Evolutionary conservation across 192 early-diverging fungal species (phyloP).

Genomic region (Entomortierella parvispora): DNA sequence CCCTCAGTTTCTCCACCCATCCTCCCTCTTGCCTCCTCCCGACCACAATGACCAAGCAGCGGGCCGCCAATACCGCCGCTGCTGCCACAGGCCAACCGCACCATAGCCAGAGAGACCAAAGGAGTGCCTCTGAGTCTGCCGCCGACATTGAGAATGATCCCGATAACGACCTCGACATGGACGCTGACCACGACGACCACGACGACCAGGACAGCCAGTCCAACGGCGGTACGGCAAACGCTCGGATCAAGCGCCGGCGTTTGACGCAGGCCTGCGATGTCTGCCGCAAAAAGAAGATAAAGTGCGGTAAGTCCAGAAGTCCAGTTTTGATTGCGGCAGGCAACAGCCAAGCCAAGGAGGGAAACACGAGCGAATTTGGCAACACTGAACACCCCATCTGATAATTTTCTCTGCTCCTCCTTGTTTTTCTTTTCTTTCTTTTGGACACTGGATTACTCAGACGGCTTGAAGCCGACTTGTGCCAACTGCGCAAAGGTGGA

Average conservation of each 20-base stretch:
- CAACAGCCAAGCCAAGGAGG: background rate
- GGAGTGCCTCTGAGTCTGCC: too few relatives aligned
- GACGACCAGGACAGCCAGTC: background rate
- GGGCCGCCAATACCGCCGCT: conserved; percentile 4
- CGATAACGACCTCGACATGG: conserved; percentile 21
- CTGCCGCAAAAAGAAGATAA: conserved; percentile 80
- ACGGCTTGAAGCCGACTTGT: conserved; percentile 81
- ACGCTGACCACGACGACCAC: conserved; percentile 10
- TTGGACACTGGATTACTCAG: conserved; percentile 9
- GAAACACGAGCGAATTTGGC: background rate
- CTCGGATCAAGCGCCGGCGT: conserved; percentile 64
- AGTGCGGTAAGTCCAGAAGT: conserved; percentile 46
- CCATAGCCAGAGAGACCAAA: background rate
- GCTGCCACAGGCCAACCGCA: background rate
- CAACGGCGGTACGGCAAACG: background rate
- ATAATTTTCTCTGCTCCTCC: background rate
- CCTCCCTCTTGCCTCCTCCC: background rate
- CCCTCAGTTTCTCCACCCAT: too few relatives aligned
- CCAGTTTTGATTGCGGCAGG: background rate
- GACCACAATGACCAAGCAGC: background rate
- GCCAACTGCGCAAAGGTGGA: conserved; percentile 79
- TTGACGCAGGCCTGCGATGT: conserved; percentile 79
- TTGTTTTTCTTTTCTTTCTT: background rate
- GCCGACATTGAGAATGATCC: conserved; percentile 21
- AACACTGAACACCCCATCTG: background rate